Conservation (phyloP, 164 flowering plant species). For the Annona cherimola region DNA sequence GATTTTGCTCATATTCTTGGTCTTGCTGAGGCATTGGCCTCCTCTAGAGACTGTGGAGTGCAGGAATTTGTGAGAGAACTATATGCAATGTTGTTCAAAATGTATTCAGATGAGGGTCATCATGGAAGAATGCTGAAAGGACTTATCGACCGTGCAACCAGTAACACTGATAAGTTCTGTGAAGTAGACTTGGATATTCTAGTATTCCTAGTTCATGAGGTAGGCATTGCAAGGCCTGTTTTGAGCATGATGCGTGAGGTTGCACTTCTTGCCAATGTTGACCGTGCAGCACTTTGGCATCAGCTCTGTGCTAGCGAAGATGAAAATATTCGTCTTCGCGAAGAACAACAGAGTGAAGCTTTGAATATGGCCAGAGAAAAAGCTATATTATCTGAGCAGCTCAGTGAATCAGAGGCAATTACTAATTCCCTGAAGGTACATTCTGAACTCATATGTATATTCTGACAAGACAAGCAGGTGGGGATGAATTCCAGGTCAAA, state of each 20-base stretch:
- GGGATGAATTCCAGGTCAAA: no score
- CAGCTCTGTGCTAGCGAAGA: slow-evolving; percentile 89
- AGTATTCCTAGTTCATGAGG: slow-evolving; percentile 33
- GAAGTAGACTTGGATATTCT: slow-evolving; percentile 81
- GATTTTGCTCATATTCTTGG: slow-evolving; percentile 77
- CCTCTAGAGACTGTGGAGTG: slow-evolving; percentile 63
- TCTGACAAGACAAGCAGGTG: no score
- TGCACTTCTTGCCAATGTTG: slow-evolving; percentile 89
- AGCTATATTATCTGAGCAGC: slow-evolving; percentile 53
- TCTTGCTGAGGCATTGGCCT: slow-evolving; percentile 83
- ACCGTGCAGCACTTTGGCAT: slow-evolving; percentile 96
- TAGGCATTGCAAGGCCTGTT: slow-evolving; percentile 67
- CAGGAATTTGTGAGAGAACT: slow-evolving; percentile 75
- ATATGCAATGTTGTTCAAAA: slow-evolving; percentile 63
- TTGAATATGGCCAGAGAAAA: slow-evolving; percentile 61
- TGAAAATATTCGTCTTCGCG: slow-evolving; percentile 66
- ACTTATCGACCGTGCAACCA: slow-evolving; percentile 78
- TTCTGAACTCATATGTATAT: neutral
- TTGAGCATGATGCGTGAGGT: slow-evolving; percentile 90
- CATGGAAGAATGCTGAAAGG: slow-evolving; percentile 79
- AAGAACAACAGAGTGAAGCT: slow-evolving; percentile 63
- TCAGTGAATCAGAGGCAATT: slow-evolving; percentile 76
- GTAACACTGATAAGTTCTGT: slow-evolving; percentile 48
- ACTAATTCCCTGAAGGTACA: slow-evolving; percentile 82
- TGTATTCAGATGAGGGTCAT: slow-evolving; percentile 67